phyloP scores from a whole-genome alignment of 805 yeast genomes.

The Sungouiozyma ichnusensis region DNA sequence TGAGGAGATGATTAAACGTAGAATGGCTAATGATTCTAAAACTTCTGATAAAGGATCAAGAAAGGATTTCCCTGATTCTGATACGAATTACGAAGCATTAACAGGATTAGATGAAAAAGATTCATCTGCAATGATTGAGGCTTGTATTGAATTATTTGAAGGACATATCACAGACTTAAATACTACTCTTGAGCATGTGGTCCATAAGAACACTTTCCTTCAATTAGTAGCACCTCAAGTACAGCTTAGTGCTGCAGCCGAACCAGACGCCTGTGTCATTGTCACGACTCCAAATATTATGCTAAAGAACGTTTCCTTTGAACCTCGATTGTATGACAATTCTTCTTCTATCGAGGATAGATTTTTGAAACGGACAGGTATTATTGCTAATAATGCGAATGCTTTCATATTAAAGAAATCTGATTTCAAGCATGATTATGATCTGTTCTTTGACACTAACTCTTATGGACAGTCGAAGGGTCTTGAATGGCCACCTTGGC shows the following conservation, averaged over 20 bases:
- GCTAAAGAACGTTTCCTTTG: conserved; percentile 55
- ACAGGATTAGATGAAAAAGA: background rate
- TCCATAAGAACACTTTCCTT: conserved; percentile 49
- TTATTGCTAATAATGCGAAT: conserved; percentile 58
- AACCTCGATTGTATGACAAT: conserved; percentile 35
- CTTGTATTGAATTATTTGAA: conserved; percentile 32
- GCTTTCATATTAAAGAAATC: conserved; percentile 54
- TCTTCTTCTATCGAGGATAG: conserved; percentile 34
- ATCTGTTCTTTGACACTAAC: conserved; percentile 35
- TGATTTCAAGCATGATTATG: conserved; percentile 34
- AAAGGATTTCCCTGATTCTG: background rate
- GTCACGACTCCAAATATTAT: conserved; percentile 68
- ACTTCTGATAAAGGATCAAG: background rate
- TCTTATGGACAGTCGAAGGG: conserved; percentile 48
- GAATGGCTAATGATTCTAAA: conserved; percentile 7
- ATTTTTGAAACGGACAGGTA: conserved; percentile 60
- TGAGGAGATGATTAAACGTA: conserved; percentile 37
- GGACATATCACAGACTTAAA: conserved; percentile 37
- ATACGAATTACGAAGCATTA: conserved; percentile 1
- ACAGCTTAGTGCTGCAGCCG: conserved; percentile 48
- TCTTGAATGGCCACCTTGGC: conserved; percentile 81
- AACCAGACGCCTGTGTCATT: conserved; percentile 49
- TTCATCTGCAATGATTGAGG: conserved; percentile 2
- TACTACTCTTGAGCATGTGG: conserved; percentile 28
- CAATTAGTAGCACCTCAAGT: conserved; percentile 74